phyloP scores from a whole-genome alignment of 2,329 filamentous ascomycete species.

The Penicillium sp. region DNA sequence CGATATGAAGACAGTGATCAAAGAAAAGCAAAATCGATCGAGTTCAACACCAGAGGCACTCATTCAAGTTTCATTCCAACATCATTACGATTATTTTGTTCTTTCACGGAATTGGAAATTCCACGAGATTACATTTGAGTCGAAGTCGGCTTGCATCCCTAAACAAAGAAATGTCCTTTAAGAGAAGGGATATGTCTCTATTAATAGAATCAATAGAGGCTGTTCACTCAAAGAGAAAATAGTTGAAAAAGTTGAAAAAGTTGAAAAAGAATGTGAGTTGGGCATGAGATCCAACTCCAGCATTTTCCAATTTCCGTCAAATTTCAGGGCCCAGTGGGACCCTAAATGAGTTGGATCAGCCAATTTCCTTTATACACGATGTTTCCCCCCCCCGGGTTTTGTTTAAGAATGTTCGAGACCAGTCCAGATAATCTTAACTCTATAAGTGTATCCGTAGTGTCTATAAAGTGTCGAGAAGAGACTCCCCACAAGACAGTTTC shows the following conservation, averaged over 20 bases:
- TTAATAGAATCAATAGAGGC: background rate
- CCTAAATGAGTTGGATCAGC: background rate
- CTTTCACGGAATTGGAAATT: background rate
- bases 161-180: background rate
- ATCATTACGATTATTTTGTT: background rate
- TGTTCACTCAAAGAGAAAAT: background rate
- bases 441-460: background rate
- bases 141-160: background rate
- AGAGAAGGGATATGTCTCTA: background rate
- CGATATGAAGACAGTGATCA: background rate
- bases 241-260: background rate
- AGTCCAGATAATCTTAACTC: background rate
- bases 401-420: background rate
- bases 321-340: background rate
- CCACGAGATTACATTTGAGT: background rate
- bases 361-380: background rate
- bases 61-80: background rate
- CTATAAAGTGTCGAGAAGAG: background rate
- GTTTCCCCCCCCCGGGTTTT: background rate
- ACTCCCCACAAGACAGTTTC: slow-evolving; percentile 8
- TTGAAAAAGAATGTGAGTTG: background rate
- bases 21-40: background rate
- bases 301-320: background rate
- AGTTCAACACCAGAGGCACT: background rate
- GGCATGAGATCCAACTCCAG: background rate